Base-by-base conservation (phyloP, 768 basidiomycete species). In the Ramaria sp. region DNA sequence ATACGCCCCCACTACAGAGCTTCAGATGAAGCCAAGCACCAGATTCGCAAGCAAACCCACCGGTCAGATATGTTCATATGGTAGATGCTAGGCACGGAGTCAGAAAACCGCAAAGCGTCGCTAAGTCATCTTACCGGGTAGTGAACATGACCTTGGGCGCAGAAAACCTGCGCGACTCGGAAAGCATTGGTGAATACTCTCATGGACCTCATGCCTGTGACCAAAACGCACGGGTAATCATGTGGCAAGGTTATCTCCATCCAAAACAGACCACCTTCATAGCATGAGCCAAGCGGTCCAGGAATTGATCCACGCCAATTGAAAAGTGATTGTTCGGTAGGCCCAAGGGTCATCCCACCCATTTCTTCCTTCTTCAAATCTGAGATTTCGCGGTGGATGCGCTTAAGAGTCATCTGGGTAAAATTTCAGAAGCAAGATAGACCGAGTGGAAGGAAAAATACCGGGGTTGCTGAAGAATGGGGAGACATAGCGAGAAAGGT, bases 321-420 rank as follows among this genome's bases (percentile, higher is more conserved):
- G 64, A 82, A 84, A 52, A 90, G 67, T 61, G 60, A 61, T 12
- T 81, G 77, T 48, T 77, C 78, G 13, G 75, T 69, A 4, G 89
- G 89, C 28, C 73, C 71, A 18, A 92, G 77, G 0, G 73, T 75
- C 58, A 91, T 90, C 25, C 69, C 61, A 5, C 88, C 89, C 34
- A 89, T 70, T 66, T 92, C 88, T 64, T 91, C 88, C 66, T 87
- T 88, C 77, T 81, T 75, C 32, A 85, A 69, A 68, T 91, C 87
- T 5, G 79, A 76, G 32, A 91, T 81, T 68, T 92, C 88, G 56
- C 85, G 82, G 59, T 85, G 78, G 38, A 92, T 91, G 42, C 88
- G 83, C 70, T 88, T 91, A 60, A 88, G 67, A 5, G 88, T 85
- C 62, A 78, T 80, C 77, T 78, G 43, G 8, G 18, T 15, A 16